These are phyloP conservation scores for Pythium aquatile DNA, from an alignment of 352 stramenopile species.

Conservation along the genomic window DNA sequence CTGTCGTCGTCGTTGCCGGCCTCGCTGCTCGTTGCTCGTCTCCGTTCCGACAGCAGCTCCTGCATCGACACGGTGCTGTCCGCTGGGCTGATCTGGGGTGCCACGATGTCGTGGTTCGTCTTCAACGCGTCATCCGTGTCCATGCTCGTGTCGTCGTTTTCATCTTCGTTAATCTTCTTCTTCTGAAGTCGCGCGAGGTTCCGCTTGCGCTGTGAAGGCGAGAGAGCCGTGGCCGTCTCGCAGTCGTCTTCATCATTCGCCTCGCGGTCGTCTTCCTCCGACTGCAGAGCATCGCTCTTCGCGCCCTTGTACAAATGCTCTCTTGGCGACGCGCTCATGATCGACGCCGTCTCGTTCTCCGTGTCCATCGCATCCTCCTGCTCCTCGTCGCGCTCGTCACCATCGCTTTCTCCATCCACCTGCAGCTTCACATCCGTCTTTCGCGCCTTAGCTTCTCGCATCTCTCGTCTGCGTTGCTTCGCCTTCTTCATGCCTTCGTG, in stretches of 20 bases:
- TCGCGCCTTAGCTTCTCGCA: slow-evolving; percentile 16
- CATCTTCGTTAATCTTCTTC: slow-evolving; percentile 17
- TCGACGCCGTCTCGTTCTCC: slow-evolving; percentile 39
- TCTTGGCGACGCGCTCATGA: slow-evolving; percentile 30
- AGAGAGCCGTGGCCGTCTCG: slow-evolving; percentile 8
- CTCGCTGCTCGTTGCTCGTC: slow-evolving; percentile 19
- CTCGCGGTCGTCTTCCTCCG: slow-evolving; percentile 17
- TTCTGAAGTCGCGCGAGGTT: slow-evolving; percentile 24
- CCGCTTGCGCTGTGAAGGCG: slow-evolving; percentile 25
- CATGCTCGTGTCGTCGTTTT: slow-evolving; percentile 12
- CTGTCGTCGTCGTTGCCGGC: slow-evolving; percentile 7
- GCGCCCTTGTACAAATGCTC: slow-evolving; percentile 15
- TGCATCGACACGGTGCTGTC: slow-evolving; percentile 56
- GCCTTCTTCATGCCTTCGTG: slow-evolving; percentile 62
- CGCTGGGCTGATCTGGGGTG: slow-evolving; percentile 43
- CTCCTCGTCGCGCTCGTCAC: slow-evolving; percentile 20
- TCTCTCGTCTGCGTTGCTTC: slow-evolving; percentile 21
- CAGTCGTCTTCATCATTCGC: background rate
- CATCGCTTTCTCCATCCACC: slow-evolving; percentile 9
- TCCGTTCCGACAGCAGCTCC: slow-evolving; percentile 32
- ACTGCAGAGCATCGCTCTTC: background rate
- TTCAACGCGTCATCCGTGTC: background rate
- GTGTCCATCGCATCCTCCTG: slow-evolving; percentile 29
- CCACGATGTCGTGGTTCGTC: slow-evolving; percentile 20
- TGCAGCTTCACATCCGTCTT: slow-evolving; percentile 10